Base-by-base conservation (phyloP, 345 rosid genomes). In the Stellera chamaejasme region DNA sequence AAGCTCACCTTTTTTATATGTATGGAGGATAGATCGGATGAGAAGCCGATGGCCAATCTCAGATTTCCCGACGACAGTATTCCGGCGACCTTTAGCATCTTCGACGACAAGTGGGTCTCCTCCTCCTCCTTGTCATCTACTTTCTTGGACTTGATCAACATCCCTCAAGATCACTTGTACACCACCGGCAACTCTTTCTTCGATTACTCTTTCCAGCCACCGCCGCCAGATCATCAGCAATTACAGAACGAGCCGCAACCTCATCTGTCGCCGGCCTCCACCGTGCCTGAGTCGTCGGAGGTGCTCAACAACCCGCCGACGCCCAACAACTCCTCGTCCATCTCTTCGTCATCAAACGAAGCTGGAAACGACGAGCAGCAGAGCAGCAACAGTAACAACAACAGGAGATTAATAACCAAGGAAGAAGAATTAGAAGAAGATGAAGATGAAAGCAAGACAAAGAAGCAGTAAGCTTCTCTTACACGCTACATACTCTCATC, bases 301-400 rank as follows among this genome's bases (percentile, higher is more conserved):
- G 96, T 87, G 19, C 59, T 81, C 56, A 87, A 77, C 69, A 64
- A 71, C 60, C 95, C 96, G 11, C 66, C 90, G 15, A 85, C 99
- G 28, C 95, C 96, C 6, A 84, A 89, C 6, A 84, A 89, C 79
- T 93, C 99, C 6, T 75, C 89, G 2, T 89, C 95, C 32, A 62
- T 83, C 67, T 93, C 99, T 6, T 77, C 82, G 4, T 93, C 89
- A 1, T 93, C 96, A 0, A 87, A 87, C 45, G 96, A 84, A 68
- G 81, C 78, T 10, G 82, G 68, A 58, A 76, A 72, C 53, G 76
- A 77, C 27, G 73, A 52, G 11, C 72, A 58, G 50, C 39, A 32
- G 39, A 32, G 39, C 39, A 32, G 8, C 39, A 32, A 32, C 39
- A 32, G 8, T 32, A 32, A 32, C 39, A 5, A 32, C 57, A 57